A percentile compares a stretch with the other conserved stretches of the same genome.
Conservation (phyloP, 176 grass and related monocot genomes). For the Leersia perrieri region DNA sequence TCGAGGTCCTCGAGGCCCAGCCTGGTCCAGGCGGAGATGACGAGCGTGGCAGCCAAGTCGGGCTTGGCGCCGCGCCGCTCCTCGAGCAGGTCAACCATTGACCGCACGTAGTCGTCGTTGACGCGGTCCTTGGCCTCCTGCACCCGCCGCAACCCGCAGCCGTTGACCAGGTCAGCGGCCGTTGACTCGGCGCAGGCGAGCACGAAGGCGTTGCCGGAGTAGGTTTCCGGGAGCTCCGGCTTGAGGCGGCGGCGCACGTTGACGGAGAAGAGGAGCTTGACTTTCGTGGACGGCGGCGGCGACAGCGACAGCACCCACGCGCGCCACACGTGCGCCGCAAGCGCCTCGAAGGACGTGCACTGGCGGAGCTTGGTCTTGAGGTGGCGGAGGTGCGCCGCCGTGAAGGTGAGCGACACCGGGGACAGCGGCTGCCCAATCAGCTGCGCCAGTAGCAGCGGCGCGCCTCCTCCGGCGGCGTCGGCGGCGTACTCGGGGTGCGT, state of each 20-base stretch:
- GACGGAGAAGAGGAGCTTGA: slow-evolving; percentile 94
- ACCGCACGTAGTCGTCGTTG: slow-evolving; percentile 57
- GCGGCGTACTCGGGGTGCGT: slow-evolving; percentile 69
- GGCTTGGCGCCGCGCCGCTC: slow-evolving; percentile 48
- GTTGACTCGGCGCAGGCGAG: slow-evolving; percentile 78
- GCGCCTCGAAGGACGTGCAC: slow-evolving; percentile 94
- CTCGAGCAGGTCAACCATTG: slow-evolving; percentile 85
- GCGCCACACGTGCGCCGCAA: slow-evolving; percentile 82
- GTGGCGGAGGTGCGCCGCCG: slow-evolving; percentile 50
- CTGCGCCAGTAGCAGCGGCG: slow-evolving; percentile 49
- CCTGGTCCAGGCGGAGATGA: slow-evolving; percentile 85
- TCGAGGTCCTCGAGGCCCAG: slow-evolving; percentile 84
- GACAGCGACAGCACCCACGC: slow-evolving; percentile 71
- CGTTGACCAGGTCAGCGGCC: slow-evolving; percentile 35
- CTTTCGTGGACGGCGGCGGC: slow-evolving; percentile 44
- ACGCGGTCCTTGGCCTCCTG: slow-evolving; percentile 70
- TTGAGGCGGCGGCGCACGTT: slow-evolving; percentile 56
- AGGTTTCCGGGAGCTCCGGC: slow-evolving; percentile 75
- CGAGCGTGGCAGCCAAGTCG: slow-evolving; percentile 71
- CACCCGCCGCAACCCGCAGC: slow-evolving; percentile 54
- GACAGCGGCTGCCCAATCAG: slow-evolving; percentile 52
- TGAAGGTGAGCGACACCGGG: slow-evolving; percentile 74
- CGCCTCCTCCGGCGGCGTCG: no score
- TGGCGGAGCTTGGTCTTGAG: slow-evolving; percentile 63
- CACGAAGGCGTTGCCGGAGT: slow-evolving; percentile 93